Base-by-base conservation (phyloP, 2,329 filamentous ascomycete species). In the Pseudogymnoascus sp. region DNA sequence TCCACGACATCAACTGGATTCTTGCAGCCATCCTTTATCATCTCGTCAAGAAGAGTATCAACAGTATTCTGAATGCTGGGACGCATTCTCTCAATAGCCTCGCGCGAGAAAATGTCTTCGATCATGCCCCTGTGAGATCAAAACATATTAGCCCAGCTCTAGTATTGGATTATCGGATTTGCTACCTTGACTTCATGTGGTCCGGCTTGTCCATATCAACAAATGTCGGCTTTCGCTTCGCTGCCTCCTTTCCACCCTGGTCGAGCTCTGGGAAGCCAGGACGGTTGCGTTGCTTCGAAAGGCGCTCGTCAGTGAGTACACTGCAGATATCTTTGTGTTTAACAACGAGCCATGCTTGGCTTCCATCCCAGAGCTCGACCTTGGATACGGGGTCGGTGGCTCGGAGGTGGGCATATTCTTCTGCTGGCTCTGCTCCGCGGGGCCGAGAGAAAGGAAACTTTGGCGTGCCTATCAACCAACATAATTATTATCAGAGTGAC, bases 141-240 rank as follows among this genome's bases (percentile, higher is more conserved):
- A 38, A 59, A 49, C 49, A 38, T 5, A 23, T 53, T 36, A 61
- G 60, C 43, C 11, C n/a, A 14, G 38, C n/a, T 62, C 16, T 31
- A 59, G 18, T 16, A 12, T 62, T 21, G 16, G 31, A 31, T 60
- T 31, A 14, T 60, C n/a, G 12, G n/a, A 46, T 61, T 62, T 23
- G 14, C 11, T 11, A 75, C 76, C 78, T 75, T 64, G 82, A 78
- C 12, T 72, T 69, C 75, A 77, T 79, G 63, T 82, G 80, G 2
- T 75, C 74, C 0, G 80, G 80, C 3, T 77, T 69, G 64, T 82
- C 79, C 77, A 82, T 80, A 66, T 82, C 78, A 4, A 82, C 79
- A 66, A 82, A 82, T 0, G 78, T 82, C 5, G 80, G 77, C 63
- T 76, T 78, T 38, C 75, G 77, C 65, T 80, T 79, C n/a, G 76